phyloP scores from a whole-genome alignment of 805 yeast genomes.

The Pichia ethanolica region DNA sequence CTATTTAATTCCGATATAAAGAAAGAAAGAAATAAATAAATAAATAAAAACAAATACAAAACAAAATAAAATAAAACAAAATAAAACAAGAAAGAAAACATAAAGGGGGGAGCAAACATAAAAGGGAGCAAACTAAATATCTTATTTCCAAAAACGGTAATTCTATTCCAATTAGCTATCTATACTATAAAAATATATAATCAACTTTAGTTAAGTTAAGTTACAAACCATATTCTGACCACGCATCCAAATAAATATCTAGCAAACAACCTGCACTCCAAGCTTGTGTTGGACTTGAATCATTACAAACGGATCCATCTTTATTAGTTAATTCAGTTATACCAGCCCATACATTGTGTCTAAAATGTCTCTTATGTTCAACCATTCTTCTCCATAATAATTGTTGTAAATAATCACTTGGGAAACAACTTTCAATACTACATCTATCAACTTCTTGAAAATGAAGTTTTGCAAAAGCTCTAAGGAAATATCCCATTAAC shows the following conservation, averaged over 20 bases:
- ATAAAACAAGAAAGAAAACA: too few relatives aligned
- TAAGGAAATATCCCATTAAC: conserved; percentile 78
- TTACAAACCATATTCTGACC: conserved; percentile 20
- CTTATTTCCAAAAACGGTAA: too few relatives aligned
- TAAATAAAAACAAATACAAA: too few relatives aligned
- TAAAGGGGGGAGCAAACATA: too few relatives aligned
- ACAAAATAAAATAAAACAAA: too few relatives aligned
- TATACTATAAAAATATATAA: background rate
- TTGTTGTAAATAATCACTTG: conserved; percentile 48
- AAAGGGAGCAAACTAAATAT: too few relatives aligned
- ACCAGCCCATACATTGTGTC: conserved; percentile 86
- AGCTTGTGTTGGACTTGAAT: conserved; percentile 94
- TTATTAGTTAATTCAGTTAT: conserved; percentile 87
- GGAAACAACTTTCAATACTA: conserved; percentile 18
- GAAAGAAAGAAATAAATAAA: too few relatives aligned
- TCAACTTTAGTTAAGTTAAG: background rate
- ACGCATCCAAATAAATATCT: conserved; percentile 67
- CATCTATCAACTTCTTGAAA: conserved; percentile 16
- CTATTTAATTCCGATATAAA: too few relatives aligned
- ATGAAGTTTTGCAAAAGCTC: conserved; percentile 63
- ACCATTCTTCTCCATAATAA: conserved; percentile 53
- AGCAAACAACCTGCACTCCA: conserved; percentile 88
- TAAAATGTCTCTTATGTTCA: conserved; percentile 63
- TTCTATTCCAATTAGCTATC: too few relatives aligned
- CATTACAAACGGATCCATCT: conserved; percentile 72